These are phyloP conservation scores for Tolypocladium guangdongense DNA, from an alignment of 2,329 filamentous ascomycete genomes.

Conservation along the genomic window DNA sequence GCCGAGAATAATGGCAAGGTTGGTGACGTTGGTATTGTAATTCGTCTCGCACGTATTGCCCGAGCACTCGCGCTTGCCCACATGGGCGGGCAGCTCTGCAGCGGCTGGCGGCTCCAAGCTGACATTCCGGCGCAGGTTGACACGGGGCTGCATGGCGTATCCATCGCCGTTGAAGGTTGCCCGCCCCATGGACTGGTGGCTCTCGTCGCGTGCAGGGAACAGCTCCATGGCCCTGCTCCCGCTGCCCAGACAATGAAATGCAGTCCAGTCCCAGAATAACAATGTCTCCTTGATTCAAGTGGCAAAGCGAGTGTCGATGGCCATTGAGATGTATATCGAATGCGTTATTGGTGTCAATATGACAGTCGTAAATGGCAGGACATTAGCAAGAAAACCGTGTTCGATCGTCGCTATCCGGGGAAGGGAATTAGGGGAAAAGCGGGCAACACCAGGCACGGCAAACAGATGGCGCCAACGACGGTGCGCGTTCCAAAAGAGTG, in stretches of 20 bases:
- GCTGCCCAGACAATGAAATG: not conserved
- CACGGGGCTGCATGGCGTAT: constrained; percentile 15
- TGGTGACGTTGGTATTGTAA: constrained; percentile 40
- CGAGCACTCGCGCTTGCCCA: constrained; percentile 3
- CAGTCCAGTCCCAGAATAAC: not conserved
- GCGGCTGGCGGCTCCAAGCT: constrained; percentile 4
- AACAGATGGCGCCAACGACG: not conserved
- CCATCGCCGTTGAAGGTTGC: constrained; percentile 6
- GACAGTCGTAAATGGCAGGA: not conserved
- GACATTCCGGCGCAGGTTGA: constrained; percentile 12
- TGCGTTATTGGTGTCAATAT: not conserved
- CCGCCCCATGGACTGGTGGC: constrained; percentile 5
- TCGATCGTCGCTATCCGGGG: not conserved
- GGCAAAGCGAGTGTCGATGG: constrained; percentile 8
- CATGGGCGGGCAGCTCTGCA: not conserved
- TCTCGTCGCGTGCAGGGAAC: not conserved
- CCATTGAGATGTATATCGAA: constrained; percentile 9
- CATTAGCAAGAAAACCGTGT: too few species aligned
- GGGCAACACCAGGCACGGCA: not conserved
- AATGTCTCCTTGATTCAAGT: constrained; percentile 4
- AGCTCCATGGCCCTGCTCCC: constrained; percentile 3
- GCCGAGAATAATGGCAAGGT: constrained; percentile 56
- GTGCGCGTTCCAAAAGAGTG: constrained; percentile 1
- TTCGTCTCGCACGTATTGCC: constrained; percentile 49
- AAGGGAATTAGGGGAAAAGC: not conserved